Evolutionary conservation across 257 asterid species (phyloP).

Genomic region (Salvia splendens): DNA sequence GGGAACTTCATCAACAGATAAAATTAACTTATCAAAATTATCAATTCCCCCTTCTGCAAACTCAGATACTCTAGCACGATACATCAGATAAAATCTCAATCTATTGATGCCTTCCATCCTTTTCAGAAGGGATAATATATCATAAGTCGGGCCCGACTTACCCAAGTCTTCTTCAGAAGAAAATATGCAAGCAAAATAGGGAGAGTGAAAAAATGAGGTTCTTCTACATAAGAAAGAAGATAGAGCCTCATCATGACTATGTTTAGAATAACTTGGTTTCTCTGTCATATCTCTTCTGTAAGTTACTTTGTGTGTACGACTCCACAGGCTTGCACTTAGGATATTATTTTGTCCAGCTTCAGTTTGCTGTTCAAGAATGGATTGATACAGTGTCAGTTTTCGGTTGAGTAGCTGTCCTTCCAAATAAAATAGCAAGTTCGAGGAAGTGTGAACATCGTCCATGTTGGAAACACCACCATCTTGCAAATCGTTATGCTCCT

Average conservation of each 20-base stretch:
- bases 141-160: constrained; percentile 58
- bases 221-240: constrained; percentile 39
- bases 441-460: constrained; percentile 45
- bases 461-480: constrained; percentile 34
- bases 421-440: constrained; percentile 57
- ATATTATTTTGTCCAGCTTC: constrained; percentile 48
- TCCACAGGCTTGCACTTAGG: constrained; percentile 63
- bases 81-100: constrained; percentile 61
- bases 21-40: constrained; percentile 46
- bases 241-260: constrained; percentile 34
- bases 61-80: constrained; percentile 50
- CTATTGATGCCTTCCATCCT: constrained; percentile 76
- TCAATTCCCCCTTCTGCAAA: constrained; percentile 59
- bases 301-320: constrained; percentile 56
- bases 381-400: constrained; percentile 69
- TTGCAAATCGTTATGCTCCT: constrained; percentile 37
- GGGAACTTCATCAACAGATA: constrained; percentile 44
- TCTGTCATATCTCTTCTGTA: constrained; percentile 48
- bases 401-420: constrained; percentile 65
- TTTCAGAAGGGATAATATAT: constrained; percentile 69
- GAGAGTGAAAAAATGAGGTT: constrained; percentile 40
- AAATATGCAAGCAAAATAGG: constrained; percentile 46
- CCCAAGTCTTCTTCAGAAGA: constrained; percentile 45
- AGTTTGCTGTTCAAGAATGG: constrained; percentile 54
- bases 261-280: constrained; percentile 33